phyloP scores from a whole-genome alignment of 1,139 yeast genomes.

The Yamadazyma diospyri region DNA sequence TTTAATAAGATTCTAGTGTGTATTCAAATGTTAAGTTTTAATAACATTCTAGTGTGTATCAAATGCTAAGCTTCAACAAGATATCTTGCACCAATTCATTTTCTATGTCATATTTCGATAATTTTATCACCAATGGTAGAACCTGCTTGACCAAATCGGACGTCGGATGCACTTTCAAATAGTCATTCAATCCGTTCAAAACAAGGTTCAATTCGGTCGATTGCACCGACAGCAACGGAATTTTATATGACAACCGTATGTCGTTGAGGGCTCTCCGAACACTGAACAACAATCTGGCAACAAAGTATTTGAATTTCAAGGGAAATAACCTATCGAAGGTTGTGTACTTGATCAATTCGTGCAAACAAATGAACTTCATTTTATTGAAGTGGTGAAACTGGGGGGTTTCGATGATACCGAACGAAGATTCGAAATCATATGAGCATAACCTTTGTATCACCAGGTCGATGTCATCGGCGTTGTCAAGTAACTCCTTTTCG shows the following conservation, averaged over 20 bases:
- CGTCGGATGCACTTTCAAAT: conserved; percentile 8
- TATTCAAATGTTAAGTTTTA: neutral
- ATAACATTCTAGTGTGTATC: too few relatives aligned
- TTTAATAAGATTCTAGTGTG: conserved; percentile 2
- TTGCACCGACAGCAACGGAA: conserved; percentile 38
- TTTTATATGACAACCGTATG: conserved; percentile 22
- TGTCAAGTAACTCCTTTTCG: conserved; percentile 19
- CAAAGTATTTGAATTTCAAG: conserved; percentile 22
- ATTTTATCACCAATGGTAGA: conserved; percentile 21
- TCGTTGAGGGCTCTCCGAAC: conserved; percentile 37
- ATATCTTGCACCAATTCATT: conserved; percentile 3
- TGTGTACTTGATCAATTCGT: conserved; percentile 28
- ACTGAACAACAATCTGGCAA: conserved; percentile 30
- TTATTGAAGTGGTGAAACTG: conserved; percentile 20
- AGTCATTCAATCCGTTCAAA: conserved; percentile 22
- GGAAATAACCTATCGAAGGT: conserved; percentile 15
- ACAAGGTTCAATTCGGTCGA: conserved; percentile 28
- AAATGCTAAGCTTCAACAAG: conserved; percentile 1
- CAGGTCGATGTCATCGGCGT: conserved; percentile 8
- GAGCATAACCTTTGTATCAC: conserved; percentile 18
- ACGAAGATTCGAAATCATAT: conserved; percentile 25
- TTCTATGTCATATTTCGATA: conserved; percentile 18
- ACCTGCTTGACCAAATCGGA: conserved; percentile 7
- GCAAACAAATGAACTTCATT: conserved; percentile 30
- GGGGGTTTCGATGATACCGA: conserved; percentile 33